Conservation (phyloP, 257 asterid genomes). For the Nicotiana otophora region DNA sequence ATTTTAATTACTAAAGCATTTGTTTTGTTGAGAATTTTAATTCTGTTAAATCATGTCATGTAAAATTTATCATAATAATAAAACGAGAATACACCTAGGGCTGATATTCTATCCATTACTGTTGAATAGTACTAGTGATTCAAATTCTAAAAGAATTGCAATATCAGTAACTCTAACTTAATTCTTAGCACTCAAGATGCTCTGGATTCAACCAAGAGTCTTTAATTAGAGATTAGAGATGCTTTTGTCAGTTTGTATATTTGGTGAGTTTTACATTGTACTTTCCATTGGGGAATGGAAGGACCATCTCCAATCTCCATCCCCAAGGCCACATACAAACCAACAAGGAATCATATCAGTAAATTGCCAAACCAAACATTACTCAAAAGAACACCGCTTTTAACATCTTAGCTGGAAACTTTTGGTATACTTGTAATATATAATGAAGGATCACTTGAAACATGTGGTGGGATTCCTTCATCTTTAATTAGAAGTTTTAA, state of each 20-base stretch:
- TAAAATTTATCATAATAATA: background rate
- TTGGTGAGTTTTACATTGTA: conserved; percentile 1
- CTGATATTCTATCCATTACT: too few relatives aligned
- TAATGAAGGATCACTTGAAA: background rate
- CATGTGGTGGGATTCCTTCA: accelerated
- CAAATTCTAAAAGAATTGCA: background rate
- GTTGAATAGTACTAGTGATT: too few relatives aligned
- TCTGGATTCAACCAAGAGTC: background rate
- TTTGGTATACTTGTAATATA: background rate
- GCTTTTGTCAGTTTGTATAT: background rate
- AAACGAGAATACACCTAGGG: background rate
- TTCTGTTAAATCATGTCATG: background rate
- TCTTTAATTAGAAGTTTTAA: background rate
- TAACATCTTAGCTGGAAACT: background rate
- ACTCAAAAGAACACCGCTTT: background rate
- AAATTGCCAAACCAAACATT: background rate
- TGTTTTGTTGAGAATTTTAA: background rate
- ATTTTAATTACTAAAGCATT: background rate
- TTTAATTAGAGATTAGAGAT: conserved; percentile 8
- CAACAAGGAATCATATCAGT: background rate
- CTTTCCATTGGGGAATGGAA: background rate
- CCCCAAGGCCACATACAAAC: background rate
- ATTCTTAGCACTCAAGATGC: background rate
- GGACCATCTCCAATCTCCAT: conserved; percentile 1
- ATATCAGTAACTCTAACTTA: background rate